Evolutionary conservation across 2,329 filamentous ascomycete genomes (phyloP), one percentile per base, ranked within the genome.

Genomic region (Fusarium brachygibbosum): DNA sequence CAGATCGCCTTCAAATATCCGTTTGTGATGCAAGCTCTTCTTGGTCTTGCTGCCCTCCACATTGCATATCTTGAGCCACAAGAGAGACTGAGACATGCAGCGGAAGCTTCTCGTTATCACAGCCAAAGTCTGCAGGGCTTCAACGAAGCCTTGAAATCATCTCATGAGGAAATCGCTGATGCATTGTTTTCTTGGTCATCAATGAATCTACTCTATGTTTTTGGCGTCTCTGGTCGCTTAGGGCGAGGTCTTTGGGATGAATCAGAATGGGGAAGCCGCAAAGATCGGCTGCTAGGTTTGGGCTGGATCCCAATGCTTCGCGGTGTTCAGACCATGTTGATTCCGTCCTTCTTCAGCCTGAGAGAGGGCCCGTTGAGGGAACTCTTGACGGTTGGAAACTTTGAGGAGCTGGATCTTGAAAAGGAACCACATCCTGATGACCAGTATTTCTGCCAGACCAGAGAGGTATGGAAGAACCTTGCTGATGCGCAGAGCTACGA

Each of bases 261-360:
- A 1, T 41, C 59, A 5, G 41, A 35, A 4, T 21, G 28, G 17
- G 29, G 17, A 1, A 34, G 13, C 0, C 59, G 48, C 5, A 63
- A 63, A 48, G 59, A 63, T 6, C 41, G 59, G 0, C n/a, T 63
- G 2, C 6, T 63, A 3, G 59, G 59, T 3, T 5, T 44, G 5
- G 41, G 41, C 12, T 63, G 58, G 48, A 31, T 63, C 1, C 59
- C 59, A 16, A 63, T 63, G 59, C 9, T 63, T 6, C 40, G 48
- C 0, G 59, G 59, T 2, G 6, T 56, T 1, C 41, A 56, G 13
- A 5, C 31, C 2, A 11, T 63, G 5, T 1, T 62, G 1, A 5
- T 0, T 0, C 57, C 59, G 0, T 45, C 12, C 0, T 62, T 21
- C 4, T n/a, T 14, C 0, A 5, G 17, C 4, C 3, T 62, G 1